Percentiles rank a stretch among this genome's conserved stretches.
These are phyloP conservation scores for Fagopyrum tataricum DNA, from an alignment of 148 eudicot species.

Conservation along the genomic window DNA sequence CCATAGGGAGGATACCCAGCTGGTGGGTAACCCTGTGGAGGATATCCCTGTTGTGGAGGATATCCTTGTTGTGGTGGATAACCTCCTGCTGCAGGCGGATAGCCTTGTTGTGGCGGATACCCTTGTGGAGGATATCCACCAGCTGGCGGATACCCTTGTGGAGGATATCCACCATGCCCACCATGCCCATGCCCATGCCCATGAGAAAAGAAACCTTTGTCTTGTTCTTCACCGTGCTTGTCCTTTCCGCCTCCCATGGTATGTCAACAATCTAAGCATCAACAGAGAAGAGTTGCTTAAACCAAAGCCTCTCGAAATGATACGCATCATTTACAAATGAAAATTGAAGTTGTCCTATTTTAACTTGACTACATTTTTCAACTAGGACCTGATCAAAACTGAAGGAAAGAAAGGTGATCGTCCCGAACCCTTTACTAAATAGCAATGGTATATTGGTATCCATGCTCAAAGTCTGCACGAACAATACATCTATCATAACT, in stretches of 20 bases:
- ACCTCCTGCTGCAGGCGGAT: conserved; percentile 24
- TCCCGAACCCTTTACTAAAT: not conserved
- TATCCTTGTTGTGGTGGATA: conserved; percentile 22
- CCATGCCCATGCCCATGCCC: conserved; percentile 18
- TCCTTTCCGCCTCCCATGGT: conserved; percentile 77
- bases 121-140: conserved; percentile 20
- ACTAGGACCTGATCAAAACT: not conserved
- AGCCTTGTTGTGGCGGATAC: conserved; percentile 28
- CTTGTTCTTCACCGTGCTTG: conserved; percentile 33
- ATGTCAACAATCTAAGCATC: conserved; percentile 7
- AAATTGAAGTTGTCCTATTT: not conserved
- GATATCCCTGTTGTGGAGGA: conserved; percentile 31
- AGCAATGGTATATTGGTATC: not conserved
- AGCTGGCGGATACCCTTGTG: conserved; percentile 22
- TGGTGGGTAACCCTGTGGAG: conserved; percentile 43
- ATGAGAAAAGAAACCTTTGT: conserved; percentile 53
- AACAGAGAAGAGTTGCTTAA: not conserved
- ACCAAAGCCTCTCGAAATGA: not conserved
- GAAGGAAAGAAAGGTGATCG: not conserved
- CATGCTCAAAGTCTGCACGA: not conserved
- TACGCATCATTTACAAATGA: not conserved
- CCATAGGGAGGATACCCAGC: conserved; percentile 30
- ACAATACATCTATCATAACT: not conserved
- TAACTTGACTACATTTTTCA: not conserved
- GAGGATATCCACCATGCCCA: conserved; percentile 26